Evolutionary conservation across 2,329 filamentous ascomycete genomes (phyloP), one percentile per base, ranked within the genome.

Genomic region (Monilinia polystroma): DNA sequence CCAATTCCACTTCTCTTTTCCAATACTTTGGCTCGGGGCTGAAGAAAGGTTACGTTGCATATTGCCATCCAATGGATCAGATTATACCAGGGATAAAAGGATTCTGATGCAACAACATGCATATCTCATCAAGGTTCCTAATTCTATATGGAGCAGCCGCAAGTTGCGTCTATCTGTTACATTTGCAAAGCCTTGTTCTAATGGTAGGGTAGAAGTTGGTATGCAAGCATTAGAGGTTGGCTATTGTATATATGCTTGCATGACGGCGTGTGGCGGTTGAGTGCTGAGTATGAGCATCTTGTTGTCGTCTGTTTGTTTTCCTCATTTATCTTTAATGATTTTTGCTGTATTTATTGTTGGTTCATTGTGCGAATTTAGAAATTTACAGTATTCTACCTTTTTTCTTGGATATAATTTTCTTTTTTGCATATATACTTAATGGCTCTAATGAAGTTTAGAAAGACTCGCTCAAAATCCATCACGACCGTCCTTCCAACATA

Each of bases 121-220:
- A 51, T 26, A 60, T 51, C 29, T 35, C 4, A 18, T 38, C 57
- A 49, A 29, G 43, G 57, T 60, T 38, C 8, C 45, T 38, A 60
- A 32, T 18, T 47, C 38, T 14, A 16, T 59, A 35, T 18, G 29
- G 16, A 6, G n/a, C n/a, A 8, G 58, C 14, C 45, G 45, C 45
- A 51, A 60, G 58, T 38, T 26, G 45, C 58, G 45, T 60, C 58
- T 38, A 29, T 51, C 58, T 38, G 20, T 20, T 14, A 35, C 38
- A 16, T 38, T 12, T 12, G 20, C 45, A 23, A 60, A 51, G 45
- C 58, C 58, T 23, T 18, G 58, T 38, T 51, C 45, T 29, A 60
- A 60, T 60, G 58, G 58, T 26, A 60, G 45, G 58, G 58, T 29
- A 60, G 58, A 60, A 51, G 58, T 38, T 49, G 47, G 4, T 35